Evolutionary conservation across 805 yeast genomes (phyloP).

Genomic region (Pichia nanzhaoensis): DNA sequence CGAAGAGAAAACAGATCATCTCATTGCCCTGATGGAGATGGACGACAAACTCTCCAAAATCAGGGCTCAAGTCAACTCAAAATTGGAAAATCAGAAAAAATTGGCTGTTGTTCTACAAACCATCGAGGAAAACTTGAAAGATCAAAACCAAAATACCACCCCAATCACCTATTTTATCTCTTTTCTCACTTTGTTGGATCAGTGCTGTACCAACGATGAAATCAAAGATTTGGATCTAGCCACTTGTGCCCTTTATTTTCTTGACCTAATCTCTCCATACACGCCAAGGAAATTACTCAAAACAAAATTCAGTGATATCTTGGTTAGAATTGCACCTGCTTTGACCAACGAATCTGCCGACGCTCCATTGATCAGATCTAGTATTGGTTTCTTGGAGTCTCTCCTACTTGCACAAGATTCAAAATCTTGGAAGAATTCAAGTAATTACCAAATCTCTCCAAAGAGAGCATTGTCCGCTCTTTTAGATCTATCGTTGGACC

Average conservation of each 20-base stretch:
- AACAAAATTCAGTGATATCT: constrained; percentile 68
- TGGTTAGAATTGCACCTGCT: constrained; percentile 75
- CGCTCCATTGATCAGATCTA: constrained; percentile 76
- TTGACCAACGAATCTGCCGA: constrained; percentile 62
- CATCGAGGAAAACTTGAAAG: constrained; percentile 80
- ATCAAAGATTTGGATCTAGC: constrained; percentile 59
- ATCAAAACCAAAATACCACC: constrained; percentile 51
- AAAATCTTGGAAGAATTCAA: constrained; percentile 63
- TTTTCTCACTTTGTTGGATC: constrained; percentile 73
- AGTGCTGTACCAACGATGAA: constrained; percentile 49
- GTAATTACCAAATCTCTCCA: constrained; percentile 54
- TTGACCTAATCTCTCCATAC: constrained; percentile 72
- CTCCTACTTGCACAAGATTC: constrained; percentile 74
- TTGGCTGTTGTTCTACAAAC: constrained; percentile 79
- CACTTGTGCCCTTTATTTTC: constrained; percentile 67
- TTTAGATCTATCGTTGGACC: constrained; percentile 72
- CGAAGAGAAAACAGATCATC: constrained; percentile 13
- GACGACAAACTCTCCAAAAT: constrained; percentile 61
- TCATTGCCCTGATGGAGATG: constrained; percentile 36
- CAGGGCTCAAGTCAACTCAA: constrained; percentile 68
- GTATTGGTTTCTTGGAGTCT: constrained; percentile 80
- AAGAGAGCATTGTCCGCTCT: constrained; percentile 74
- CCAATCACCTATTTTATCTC: constrained; percentile 85
- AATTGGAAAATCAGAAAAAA: constrained; percentile 79
- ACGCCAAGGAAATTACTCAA: constrained; percentile 64